Base-by-base conservation (phyloP, 169 alveolate genomes). In the Plasmodium knowlesi region DNA sequence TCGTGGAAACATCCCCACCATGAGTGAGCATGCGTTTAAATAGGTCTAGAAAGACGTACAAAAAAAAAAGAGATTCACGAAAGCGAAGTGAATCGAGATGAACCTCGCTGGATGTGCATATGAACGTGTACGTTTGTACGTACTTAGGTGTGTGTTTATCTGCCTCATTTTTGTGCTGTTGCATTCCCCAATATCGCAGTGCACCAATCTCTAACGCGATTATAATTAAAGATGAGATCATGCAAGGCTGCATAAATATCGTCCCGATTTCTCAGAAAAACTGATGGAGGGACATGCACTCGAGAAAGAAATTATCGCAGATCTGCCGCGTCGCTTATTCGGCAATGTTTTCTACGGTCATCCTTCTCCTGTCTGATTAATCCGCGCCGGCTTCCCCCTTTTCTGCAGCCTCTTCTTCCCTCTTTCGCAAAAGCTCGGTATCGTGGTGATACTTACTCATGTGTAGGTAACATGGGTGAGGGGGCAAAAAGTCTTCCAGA, bases 381-480 rank as follows among this genome's bases (percentile, higher is more conserved):
- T 86, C 78, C 57, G 46, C 94, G 71, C 57, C 28, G 25, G 10
- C 54, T 25, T 25, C 57, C 6, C 46, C 83, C 73, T 89, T 78
- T 67, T 89, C 90, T 46, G 83, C 91, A 61, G 94, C 94, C 54
- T 89, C 94, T 89, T 89, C 94, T 43, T 89, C 91, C 54, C 88
- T 37, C 61, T 89, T 89, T 67, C 94, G 90, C 71, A 89, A 82
- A 67, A 89, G 94, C 72, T 96, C 97, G 1, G 97, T 96, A 88
- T 96, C 97, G 84, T 96, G 95, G 93, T 96, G 96, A 95, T 96
- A 96, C 92, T 96, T 95, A 76, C 97, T 96, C 92, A 96, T 95
- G 88, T 92, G 92, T 22, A 93, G 54, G 80, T 95, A 94, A 82
- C 96, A 96, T 3, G 98, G 98, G 85, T 97, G 98, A 30, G 96